A percentile compares a stretch with the other conserved stretches of the same genome.
These are phyloP conservation scores for Symbiodinium natans DNA, from an alignment of 73 alveolate genomes.

Conservation along the genomic window DNA sequence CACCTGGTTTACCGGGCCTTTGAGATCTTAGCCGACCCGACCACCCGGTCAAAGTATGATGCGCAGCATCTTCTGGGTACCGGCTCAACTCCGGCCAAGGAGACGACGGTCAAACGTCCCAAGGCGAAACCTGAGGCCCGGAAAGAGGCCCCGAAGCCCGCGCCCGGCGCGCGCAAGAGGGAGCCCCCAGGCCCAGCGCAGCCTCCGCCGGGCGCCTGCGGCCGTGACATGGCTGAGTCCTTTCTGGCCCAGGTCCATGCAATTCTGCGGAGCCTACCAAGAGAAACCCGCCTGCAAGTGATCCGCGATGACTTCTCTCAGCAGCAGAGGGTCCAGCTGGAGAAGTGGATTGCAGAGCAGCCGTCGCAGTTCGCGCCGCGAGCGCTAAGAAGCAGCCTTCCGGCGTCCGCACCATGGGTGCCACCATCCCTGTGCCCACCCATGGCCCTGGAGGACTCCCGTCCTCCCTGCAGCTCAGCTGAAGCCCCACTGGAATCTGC, in stretches of 20 bases:
- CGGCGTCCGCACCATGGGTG: background rate
- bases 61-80: background rate
- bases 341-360: background rate
- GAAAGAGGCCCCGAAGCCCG: no score
- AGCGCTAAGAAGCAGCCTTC: background rate
- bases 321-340: background rate
- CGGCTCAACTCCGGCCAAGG: background rate
- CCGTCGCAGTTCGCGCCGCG: background rate
- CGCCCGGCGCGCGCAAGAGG: background rate
- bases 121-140: background rate
- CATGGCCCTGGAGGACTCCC: background rate
- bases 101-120: background rate
- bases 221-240: background rate
- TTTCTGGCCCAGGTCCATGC: background rate
- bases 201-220: no score
- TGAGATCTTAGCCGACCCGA: slow-evolving; percentile 47
- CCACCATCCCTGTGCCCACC: background rate
- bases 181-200: background rate
- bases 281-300: background rate
- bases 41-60: slow-evolving; percentile 19
- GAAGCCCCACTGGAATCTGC: background rate
- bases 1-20: slow-evolving; percentile 42
- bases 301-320: background rate
- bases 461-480: slow-evolving; percentile 27
- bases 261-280: background rate